Base-by-base conservation (phyloP, 2,329 filamentous ascomycete species). In the Clarireedia monteithiana region DNA sequence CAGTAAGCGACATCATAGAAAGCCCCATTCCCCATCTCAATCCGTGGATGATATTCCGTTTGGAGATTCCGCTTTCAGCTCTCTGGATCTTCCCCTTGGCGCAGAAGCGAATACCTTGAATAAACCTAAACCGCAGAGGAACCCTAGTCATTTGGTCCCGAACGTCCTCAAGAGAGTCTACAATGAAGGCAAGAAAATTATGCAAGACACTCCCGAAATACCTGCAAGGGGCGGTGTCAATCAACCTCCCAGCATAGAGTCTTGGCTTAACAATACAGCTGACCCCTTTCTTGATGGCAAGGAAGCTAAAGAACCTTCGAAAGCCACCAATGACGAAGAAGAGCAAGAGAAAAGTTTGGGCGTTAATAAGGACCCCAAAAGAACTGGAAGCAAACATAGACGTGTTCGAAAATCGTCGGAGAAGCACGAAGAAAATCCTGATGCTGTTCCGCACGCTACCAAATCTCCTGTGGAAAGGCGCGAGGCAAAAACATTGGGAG, bases 11-110 rank as follows among this genome's bases (percentile, higher is more conserved):
- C 57, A 55, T 15, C 55, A 58, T 44, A 50, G 60, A 36, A 68
- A 62, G 53, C 63, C 62, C 26, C 58, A 48, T 27, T 63, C 63
- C 5, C 23, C 60, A 5, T 48, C 63, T 12, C 63, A 81, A 60
- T 78, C 79, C 2, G 65, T 84, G 36, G 80, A 80, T 15, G 81
- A 85, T 39, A 80, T 85, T 49, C 82, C 82, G 0, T 78, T 84
- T 65, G 83, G 83, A 5, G 80, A 80, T 60, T 85, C 83, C 17
- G 83, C 83, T n/a, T 85, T 86, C 62, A 85, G 81, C 61, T 81
- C 82, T 63, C 72, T 85, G 6, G 82, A 85, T 53, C 68, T 85
- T 1, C 76, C 81, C 0, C 64, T 77, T 1, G 73, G 75, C 20
- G 74, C 75, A 5, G 72, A 78, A 53, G 71, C 74, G n/a, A 69